Evolutionary conservation across 192 early-diverging fungal genomes (phyloP), one percentile per base, ranked within the genome.

Genomic region (Dispira simplex): DNA sequence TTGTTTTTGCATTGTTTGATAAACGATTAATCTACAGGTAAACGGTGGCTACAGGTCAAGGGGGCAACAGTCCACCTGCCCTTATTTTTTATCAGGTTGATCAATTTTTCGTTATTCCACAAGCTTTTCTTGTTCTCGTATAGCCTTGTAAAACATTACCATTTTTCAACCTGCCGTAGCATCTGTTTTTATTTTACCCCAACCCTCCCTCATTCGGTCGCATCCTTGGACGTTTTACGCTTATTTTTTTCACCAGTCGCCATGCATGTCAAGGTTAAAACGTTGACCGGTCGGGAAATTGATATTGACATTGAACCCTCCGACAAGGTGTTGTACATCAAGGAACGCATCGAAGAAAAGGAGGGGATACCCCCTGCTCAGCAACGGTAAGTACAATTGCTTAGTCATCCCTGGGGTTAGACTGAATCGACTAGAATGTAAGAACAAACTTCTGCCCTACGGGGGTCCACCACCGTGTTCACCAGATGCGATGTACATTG

Each of bases 351-450:
- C 48, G 91, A 97, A 66, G 92, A 92, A 73, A 95, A 95, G 76
- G 93, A 96, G 70, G 96, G 94, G 62, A 98, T 98, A 64, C 94
- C 96, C 8, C 94, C 94, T 28, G 78, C 85, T 18, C 96, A 98
- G 71, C 96, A 98, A 67, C 83, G 95, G 70, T 77, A 53, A 11
- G 54, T 59, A 18, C 3, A 39, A 39, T 39, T 39, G 3, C 32
- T 39, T 39, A 6, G 32, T 39, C 9, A 39, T 39, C 27, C 57
- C 44, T 23, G 10, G 46, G 11, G 44, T 23, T 64, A 23, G 0
- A 8, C 63, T 14, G 14, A 20, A 14, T 49, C 21, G 0, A 66
- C 18, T 5, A 44, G 14, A 60, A 44, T 13, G 26, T 18, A 32
- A 1, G 1, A 16, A 23, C 16, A 1, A 1, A 51, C 48, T 1